These are phyloP conservation scores for Pyrus communis DNA, from an alignment of 306 rosid genomes.

Conservation along the genomic window DNA sequence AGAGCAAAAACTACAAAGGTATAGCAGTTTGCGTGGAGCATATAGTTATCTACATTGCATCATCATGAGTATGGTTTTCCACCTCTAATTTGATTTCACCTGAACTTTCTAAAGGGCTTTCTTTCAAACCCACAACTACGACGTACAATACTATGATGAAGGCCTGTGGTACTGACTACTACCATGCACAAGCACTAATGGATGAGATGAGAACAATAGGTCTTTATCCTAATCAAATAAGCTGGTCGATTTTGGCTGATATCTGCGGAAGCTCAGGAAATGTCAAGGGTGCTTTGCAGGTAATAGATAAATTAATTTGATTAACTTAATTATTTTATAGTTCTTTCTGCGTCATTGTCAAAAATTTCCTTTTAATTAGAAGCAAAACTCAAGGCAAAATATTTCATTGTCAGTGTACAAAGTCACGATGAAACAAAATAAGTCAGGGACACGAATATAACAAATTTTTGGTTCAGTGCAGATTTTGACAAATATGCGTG, in stretches of 20 bases:
- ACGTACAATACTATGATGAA: conserved; percentile 86
- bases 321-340: conserved; percentile 3
- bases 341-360: conserved; percentile 1
- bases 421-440: not conserved
- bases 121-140: conserved; percentile 65
- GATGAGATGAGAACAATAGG: conserved; percentile 69
- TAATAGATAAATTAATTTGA: conserved; percentile 18
- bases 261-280: conserved; percentile 58
- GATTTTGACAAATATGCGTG: conserved; percentile 68
- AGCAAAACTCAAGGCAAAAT: not conserved
- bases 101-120: conserved; percentile 46
- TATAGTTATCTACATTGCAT: conserved; percentile 2
- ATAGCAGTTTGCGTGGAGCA: conserved; percentile 18
- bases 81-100: conserved; percentile 36
- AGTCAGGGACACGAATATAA: not conserved
- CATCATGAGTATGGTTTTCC: conserved; percentile 19
- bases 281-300: conserved; percentile 75
- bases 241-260: conserved; percentile 85
- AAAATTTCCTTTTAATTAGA: not conserved
- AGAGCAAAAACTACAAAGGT: conserved; percentile 29
- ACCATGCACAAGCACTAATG: conserved; percentile 71
- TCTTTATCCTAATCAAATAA: conserved; percentile 76
- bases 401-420: not conserved
- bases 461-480: conserved; percentile 32
- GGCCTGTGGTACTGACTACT: conserved; percentile 90